Percentiles rank a stretch among this genome's conserved stretches.
Evolutionary conservation across 176 grass and related monocot species (phyloP).

Genomic region (Oryza officinalis): DNA sequence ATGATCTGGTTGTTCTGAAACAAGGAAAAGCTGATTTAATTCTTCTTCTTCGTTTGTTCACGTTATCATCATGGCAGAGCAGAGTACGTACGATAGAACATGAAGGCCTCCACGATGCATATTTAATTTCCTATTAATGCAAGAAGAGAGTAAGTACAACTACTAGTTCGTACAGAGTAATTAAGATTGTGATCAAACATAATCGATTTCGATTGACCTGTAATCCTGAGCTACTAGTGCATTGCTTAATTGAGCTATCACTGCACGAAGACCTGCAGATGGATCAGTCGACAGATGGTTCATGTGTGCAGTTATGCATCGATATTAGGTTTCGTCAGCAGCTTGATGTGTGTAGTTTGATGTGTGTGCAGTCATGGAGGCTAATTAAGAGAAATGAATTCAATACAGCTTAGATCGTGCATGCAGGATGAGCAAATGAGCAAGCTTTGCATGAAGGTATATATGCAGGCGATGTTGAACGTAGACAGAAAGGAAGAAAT

Average conservation of each 20-base stretch:
- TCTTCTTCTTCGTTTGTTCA: constrained; percentile 13
- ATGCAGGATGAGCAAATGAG: background rate
- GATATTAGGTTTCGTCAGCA: background rate
- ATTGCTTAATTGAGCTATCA: background rate
- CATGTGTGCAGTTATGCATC: background rate
- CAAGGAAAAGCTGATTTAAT: background rate
- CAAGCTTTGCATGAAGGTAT: background rate
- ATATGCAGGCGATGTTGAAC: background rate
- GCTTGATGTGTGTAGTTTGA: background rate
- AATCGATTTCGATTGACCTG: background rate
- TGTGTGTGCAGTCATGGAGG: background rate
- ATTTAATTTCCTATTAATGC: background rate
- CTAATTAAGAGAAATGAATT: background rate
- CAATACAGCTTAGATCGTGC: background rate
- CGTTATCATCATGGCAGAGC: constrained; percentile 10
- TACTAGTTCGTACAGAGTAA: background rate
- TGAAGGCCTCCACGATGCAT: background rate
- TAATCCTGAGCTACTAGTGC: background rate
- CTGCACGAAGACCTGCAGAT: background rate
- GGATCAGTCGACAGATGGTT: background rate
- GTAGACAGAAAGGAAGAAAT: background rate
- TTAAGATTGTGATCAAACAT: background rate
- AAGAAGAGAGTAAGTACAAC: background rate
- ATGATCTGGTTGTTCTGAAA: too few species aligned
- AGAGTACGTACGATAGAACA: constrained; percentile 11